Base-by-base conservation (phyloP, 2,329 filamentous ascomycete genomes). In the Cadophora sp. region DNA sequence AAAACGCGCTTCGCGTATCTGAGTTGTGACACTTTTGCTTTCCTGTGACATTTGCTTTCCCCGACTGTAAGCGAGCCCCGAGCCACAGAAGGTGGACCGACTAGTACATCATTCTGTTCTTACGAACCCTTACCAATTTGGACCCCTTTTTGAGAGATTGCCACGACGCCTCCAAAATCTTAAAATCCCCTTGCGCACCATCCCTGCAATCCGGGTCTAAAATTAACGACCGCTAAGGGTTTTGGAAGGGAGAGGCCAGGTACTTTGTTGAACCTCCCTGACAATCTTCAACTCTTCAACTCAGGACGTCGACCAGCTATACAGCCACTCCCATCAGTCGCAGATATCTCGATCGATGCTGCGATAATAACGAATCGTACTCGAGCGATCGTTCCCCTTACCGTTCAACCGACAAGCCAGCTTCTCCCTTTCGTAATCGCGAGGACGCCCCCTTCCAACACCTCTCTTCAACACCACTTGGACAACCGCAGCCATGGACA, bases 401-500 rank as follows among this genome's bases (percentile, higher is more conserved):
- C n/a, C 50, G 48, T 46, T 60, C 37, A 34, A 9, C 27, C 48
- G 59, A 40, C 55, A 53, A 19, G 37, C 24, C 43, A 63, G 26
- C 55, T 59, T 65, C 27, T 26, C 61, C 64, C 61, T 59, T 50
- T 55, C 62, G 50, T 58, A 29, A 58, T 26, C 56, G 31, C 46
- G 22, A 59, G 19, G 31, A 53, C 31, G 34, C 62, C 46, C 34
- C 27, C 37, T 55, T 48, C 43, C 43, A 58, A 55, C 34, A 31
- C 14, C 31, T 59, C 31, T 16, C 37, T 62, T 37, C 24, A 34
- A 40, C 58, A 40, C 37, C 22, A 27, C 16, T 29, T 51, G 29
- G 65, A 58, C 55, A 34, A 65, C 65, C 70, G 72, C 73, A 78
- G 85, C 76, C 73, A 97, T 97, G 93, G 86, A 91, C 77, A 92